phyloP scores from a whole-genome alignment of 306 rosid genomes.

The Pachyrhizus erosus region DNA sequence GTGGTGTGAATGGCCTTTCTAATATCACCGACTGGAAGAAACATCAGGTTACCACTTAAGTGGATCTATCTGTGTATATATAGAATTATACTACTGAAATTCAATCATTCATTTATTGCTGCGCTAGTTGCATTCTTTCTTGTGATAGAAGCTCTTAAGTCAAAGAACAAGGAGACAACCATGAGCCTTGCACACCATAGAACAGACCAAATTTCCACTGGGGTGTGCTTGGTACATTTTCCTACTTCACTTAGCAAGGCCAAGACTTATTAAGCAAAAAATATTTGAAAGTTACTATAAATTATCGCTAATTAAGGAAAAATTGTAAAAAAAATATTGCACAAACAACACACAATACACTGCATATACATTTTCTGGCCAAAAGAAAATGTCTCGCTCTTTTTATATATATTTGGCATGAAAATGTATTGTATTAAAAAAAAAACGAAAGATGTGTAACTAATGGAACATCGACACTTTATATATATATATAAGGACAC shows the following conservation, averaged over 20 bases:
- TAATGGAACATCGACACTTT: too few species aligned
- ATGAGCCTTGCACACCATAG: slow-evolving; percentile 7
- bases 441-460: too few species aligned
- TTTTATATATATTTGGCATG: too few species aligned
- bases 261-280: neutral
- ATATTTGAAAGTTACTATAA: neutral
- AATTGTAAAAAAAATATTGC: neutral
- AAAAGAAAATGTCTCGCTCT: neutral
- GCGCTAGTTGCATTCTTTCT: neutral
- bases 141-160: neutral
- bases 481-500: too few species aligned
- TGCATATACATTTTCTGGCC: neutral
- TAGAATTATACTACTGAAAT: neutral
- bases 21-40: slow-evolving; percentile 24
- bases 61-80: too few species aligned
- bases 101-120: neutral
- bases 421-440: neutral
- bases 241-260: neutral
- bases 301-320: neutral
- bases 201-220: slow-evolving; percentile 32
- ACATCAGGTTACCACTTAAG: neutral
- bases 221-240: neutral
- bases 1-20: neutral
- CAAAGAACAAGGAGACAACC: slow-evolving; percentile 25
- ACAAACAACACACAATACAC: neutral